A percentile compares a stretch with the other conserved stretches of the same genome.
Conservation (phyloP, 2,329 filamentous ascomycete species). For the Diaporthe batatas region DNA sequence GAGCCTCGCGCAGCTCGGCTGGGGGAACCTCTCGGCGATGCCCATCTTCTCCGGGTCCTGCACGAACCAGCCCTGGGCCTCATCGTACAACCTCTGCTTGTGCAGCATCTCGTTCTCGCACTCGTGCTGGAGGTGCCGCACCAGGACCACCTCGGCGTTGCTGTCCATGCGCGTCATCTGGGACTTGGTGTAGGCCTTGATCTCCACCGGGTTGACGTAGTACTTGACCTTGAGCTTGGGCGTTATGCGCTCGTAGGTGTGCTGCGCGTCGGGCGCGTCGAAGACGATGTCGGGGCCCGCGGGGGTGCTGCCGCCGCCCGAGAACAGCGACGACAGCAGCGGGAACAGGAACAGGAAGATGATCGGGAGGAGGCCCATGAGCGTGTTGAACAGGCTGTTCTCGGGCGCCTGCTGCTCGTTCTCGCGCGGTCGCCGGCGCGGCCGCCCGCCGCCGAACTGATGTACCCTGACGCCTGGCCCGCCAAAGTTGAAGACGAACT, state of each 20-base stretch:
- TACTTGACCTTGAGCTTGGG: slow-evolving; percentile 82
- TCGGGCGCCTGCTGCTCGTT: slow-evolving; percentile 65
- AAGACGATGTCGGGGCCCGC: slow-evolving; percentile 80
- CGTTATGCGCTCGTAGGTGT: slow-evolving; percentile 81
- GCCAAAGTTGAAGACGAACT: slow-evolving; percentile 96
- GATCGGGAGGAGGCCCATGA: slow-evolving; percentile 86
- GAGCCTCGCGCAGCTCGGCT: slow-evolving; percentile 67
- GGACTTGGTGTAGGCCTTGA: slow-evolving; percentile 75
- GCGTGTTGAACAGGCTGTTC: slow-evolving; percentile 65
- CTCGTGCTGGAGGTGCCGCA: slow-evolving; percentile 74
- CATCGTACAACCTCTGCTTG: slow-evolving; percentile 77
- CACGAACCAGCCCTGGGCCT: slow-evolving; percentile 90
- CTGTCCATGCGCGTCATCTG: slow-evolving; percentile 83
- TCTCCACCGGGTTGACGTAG: slow-evolving; percentile 84
- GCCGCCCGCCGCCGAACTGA: slow-evolving; percentile 88
- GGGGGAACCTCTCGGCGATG: slow-evolving; percentile 69
- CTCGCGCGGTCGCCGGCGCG: slow-evolving; percentile 80
- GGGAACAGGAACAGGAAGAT: slow-evolving; percentile 90
- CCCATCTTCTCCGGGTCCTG: slow-evolving; percentile 84
- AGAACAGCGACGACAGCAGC: slow-evolving; percentile 84
- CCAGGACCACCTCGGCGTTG: slow-evolving; percentile 79
- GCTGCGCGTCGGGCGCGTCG: slow-evolving; percentile 76
- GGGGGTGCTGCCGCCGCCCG: slow-evolving; percentile 63
- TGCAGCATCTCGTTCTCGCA: slow-evolving; percentile 81
- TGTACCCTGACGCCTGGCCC: slow-evolving; percentile 93